Base-by-base conservation (phyloP, 2,329 filamentous ascomycete genomes). In the Chaetomiaceae sp. region DNA sequence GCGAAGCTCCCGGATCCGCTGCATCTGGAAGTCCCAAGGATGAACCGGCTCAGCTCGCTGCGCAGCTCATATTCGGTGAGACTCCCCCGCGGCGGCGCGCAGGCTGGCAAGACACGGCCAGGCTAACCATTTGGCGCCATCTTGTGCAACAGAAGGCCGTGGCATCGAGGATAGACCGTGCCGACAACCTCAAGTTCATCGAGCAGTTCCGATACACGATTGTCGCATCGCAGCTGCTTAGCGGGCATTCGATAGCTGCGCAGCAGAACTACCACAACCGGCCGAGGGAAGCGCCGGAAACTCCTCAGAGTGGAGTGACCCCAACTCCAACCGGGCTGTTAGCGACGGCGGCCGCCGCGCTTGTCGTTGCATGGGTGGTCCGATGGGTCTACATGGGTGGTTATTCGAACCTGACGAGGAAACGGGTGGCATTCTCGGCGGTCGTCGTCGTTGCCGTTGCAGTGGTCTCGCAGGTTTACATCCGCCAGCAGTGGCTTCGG, bases 161-260 rank as follows among this genome's bases (percentile, higher is more conserved):
- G 54, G 87, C 87, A 60, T 84, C 85, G 37, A 81, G 82, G 57
- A 79, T 95, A 58, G 85, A 88, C 51, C 80, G 85, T 60, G 83
- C 82, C 62, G 91, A 95, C 63, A 95, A 91, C 66, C 80, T 86
- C 61, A 85, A 85, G 61, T 96, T 96, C 65, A 79, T 96, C 55
- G 91, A 96, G 71, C 88, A 91, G 66, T 96, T 96, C 65, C 88
- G 91, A 59, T 96, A 96, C 71, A 87, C 89, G 20, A 89, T 96
- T 60, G 88, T 96, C 65, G 91, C 91, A 47, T 96, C 91, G 20
- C 91, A 96, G 68, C 79, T 96, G 14, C 77, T 96, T 37, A 90
- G 83, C 64, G 87, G 87, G 37, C 81, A 87, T 61, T 79, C 81
- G 4, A 82, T 80, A 52, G 61, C 74, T 45, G 74, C 71, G 17